phyloP scores from a whole-genome alignment of 2,329 filamentous ascomycete genomes.

The Basipetospora chlamydospora region DNA sequence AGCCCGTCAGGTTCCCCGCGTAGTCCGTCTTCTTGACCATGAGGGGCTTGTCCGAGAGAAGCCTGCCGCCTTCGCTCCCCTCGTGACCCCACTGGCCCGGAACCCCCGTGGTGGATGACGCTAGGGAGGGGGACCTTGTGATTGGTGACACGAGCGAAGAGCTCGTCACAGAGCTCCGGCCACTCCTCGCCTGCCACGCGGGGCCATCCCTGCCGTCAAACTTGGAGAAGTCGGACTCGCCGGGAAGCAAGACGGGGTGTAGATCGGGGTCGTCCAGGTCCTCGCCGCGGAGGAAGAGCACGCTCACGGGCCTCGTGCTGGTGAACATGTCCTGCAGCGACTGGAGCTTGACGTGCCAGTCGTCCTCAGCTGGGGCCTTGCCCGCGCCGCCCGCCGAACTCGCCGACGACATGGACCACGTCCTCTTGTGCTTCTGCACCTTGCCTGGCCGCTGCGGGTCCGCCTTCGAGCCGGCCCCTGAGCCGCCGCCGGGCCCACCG shows the following conservation, averaged over 20 bases:
- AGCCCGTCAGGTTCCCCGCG: slow-evolving; percentile 53
- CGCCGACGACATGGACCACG: slow-evolving; percentile 84
- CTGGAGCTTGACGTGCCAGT: slow-evolving; percentile 64
- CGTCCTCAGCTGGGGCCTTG: slow-evolving; percentile 50
- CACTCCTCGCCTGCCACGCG: slow-evolving; percentile 37
- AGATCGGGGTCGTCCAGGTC: slow-evolving; percentile 68
- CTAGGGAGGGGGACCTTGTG: slow-evolving; percentile 49
- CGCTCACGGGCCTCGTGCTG: slow-evolving; percentile 63
- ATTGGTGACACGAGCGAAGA: slow-evolving; percentile 52
- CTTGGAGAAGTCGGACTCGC: slow-evolving; percentile 28
- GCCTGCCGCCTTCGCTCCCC: slow-evolving; percentile 12
- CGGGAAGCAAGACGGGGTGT: slow-evolving; percentile 59
- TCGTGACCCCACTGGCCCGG: slow-evolving; percentile 33
- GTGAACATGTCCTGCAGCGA: slow-evolving; percentile 80
- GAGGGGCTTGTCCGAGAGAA: slow-evolving; percentile 38
- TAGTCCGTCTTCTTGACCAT: slow-evolving; percentile 40
- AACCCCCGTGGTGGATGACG: slow-evolving; percentile 33
- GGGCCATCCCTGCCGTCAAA: slow-evolving; percentile 25
- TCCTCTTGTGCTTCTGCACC: slow-evolving; percentile 77
- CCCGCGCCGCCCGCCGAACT: slow-evolving; percentile 41
- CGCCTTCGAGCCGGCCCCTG: background rate
- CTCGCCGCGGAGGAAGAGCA: slow-evolving; percentile 63
- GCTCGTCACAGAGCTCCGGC: slow-evolving; percentile 41
- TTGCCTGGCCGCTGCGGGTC: slow-evolving; percentile 56
- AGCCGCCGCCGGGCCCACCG: slow-evolving; percentile 11